These are phyloP conservation scores for Tylopilus vinaceipallidus DNA, from an alignment of 768 basidiomycete species.

Conservation along the genomic window DNA sequence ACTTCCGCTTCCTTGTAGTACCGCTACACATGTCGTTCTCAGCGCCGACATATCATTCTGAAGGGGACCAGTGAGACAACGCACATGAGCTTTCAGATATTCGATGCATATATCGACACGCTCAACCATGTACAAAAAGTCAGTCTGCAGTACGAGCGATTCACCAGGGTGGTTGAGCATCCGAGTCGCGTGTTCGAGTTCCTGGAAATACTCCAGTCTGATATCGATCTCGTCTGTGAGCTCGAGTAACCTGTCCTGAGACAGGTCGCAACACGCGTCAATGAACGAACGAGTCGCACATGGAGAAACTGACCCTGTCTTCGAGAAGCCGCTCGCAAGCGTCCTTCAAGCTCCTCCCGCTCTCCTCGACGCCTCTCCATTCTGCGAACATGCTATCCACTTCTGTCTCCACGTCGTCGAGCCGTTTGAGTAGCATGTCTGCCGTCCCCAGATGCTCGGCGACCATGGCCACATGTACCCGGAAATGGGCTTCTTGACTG, in stretches of 20 bases:
- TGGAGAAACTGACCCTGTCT: slow-evolving; percentile 65
- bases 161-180: slow-evolving; percentile 95
- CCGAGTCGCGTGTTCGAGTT: slow-evolving; percentile 88
- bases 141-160: slow-evolving; percentile 82
- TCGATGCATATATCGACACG: slow-evolving; percentile 93
- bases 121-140: slow-evolving; percentile 96
- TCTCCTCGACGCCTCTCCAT: slow-evolving; percentile 87
- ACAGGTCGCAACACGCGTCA: background rate
- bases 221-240: slow-evolving; percentile 80
- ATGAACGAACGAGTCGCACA: background rate
- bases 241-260: slow-evolving; percentile 71
- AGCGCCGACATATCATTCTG: background rate
- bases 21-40: slow-evolving; percentile 47
- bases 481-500: slow-evolving; percentile 91
- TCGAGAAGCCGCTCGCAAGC: slow-evolving; percentile 89
- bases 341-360: slow-evolving; percentile 86
- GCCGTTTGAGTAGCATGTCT: slow-evolving; percentile 65
- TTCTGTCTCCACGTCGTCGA: slow-evolving; percentile 71
- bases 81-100: slow-evolving; percentile 81
- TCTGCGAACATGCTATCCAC: slow-evolving; percentile 81
- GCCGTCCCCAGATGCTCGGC: slow-evolving; percentile 76
- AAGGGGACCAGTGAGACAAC: slow-evolving; percentile 27
- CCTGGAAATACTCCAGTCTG: slow-evolving; percentile 90
- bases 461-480: slow-evolving; percentile 77
- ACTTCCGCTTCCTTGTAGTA: slow-evolving; percentile 92